These are phyloP conservation scores for Zalerion maritima DNA, from an alignment of 495 filamentous ascomycete species.

Conservation along the genomic window DNA sequence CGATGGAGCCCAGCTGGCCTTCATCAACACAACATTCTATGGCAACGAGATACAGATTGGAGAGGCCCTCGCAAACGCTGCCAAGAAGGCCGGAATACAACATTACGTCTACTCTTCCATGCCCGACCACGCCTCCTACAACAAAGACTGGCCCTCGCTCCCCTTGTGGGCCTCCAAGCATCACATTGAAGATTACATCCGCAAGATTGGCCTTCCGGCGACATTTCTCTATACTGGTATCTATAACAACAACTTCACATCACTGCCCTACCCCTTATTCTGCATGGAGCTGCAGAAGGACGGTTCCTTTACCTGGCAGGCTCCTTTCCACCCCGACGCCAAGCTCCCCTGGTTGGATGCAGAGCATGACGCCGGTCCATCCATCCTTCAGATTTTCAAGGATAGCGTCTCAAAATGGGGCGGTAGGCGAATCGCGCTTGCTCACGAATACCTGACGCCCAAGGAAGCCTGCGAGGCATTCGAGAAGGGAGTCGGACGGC, in stretches of 20 bases:
- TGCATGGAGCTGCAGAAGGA: slow-evolving; percentile 76
- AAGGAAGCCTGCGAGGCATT: slow-evolving; percentile 69
- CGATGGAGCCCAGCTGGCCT: slow-evolving; percentile 69
- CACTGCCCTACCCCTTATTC: slow-evolving; percentile 80
- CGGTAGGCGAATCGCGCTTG: slow-evolving; percentile 79
- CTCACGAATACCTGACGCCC: slow-evolving; percentile 82
- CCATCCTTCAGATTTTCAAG: slow-evolving; percentile 89
- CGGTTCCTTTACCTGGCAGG: slow-evolving; percentile 83
- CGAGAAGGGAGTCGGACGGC: slow-evolving; percentile 57
- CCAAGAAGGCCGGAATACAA: slow-evolving; percentile 66
- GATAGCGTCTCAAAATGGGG: slow-evolving; percentile 81
- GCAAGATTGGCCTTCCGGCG: slow-evolving; percentile 64
- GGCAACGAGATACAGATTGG: slow-evolving; percentile 88
- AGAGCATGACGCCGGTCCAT: slow-evolving; percentile 92
- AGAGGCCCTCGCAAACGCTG: slow-evolving; percentile 72
- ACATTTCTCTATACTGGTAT: slow-evolving; percentile 95
- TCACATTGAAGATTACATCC: slow-evolving; percentile 79
- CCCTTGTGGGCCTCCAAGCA: slow-evolving; percentile 90
- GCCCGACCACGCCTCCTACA: slow-evolving; percentile 79
- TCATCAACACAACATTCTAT: slow-evolving; percentile 97
- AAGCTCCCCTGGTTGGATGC: slow-evolving; percentile 93
- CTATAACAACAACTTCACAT: slow-evolving; percentile 99
- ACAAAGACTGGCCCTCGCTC: slow-evolving; percentile 53
- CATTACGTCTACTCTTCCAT: slow-evolving; percentile 95
- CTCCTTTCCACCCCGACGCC: slow-evolving; percentile 79